phyloP scores from a whole-genome alignment of 1,139 yeast species.

The Geotrichum phurueaensis region DNA sequence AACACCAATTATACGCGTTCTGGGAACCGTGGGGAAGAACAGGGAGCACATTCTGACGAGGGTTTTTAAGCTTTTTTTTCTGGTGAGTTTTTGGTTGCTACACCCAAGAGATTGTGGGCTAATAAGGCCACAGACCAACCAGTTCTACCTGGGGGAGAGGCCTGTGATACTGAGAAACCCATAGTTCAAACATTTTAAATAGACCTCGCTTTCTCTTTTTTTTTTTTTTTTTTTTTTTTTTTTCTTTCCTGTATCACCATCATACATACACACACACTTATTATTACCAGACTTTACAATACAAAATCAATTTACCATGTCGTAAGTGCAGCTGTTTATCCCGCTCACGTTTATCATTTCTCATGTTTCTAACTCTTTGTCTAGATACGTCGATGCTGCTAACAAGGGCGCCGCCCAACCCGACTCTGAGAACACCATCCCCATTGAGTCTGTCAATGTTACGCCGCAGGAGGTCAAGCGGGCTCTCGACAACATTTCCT shows the following conservation, averaged over 20 bases:
- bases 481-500: slow-evolving; percentile 10
- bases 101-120: background rate
- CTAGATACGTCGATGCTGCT: slow-evolving; percentile 22
- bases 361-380: background rate
- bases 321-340: background rate
- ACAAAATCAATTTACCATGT: background rate
- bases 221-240: background rate
- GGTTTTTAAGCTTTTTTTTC: background rate
- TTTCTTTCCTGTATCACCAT: background rate
- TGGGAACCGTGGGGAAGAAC: too few relatives aligned
- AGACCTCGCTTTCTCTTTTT: background rate
- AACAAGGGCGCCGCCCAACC: slow-evolving; percentile 20
- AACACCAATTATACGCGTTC: background rate
- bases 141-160: background rate
- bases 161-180: background rate
- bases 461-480: slow-evolving; percentile 16
- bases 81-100: background rate
- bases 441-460: slow-evolving; percentile 22
- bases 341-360: background rate
- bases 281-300: background rate
- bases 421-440: slow-evolving; percentile 20
- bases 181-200: background rate
- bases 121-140: background rate
- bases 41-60: too few relatives aligned
- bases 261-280: background rate